Base-by-base conservation (phyloP, 148 eudicot species). In the Persicaria maculosa region DNA sequence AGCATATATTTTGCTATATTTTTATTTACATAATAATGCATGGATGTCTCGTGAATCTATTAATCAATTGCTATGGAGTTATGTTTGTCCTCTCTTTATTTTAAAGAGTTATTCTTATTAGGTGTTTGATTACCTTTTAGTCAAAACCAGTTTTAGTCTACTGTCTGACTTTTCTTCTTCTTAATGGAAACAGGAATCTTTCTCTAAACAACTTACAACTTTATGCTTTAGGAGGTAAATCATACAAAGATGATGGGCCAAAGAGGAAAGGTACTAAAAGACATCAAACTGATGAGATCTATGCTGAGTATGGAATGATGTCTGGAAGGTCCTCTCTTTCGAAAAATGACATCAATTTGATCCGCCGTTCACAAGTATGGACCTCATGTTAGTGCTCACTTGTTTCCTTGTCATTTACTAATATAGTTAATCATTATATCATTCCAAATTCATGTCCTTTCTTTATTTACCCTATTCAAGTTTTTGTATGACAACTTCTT, bases 351-450 rank as follows among this genome's bases (percentile, higher is more conserved):
- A 86, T 80, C 72, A 90, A 81, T 85, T 78, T 74, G 79, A 85
- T 87, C 71, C 93, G 91, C 19, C 99, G 97, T 19, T 87, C 99
- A 73, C 96, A 90, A 79, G 99, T 92, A 89, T 79, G 88, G 72
- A 62, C 22, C 76, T 59, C 55, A 31, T 19, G 44, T 78, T 76
- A 20, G 12, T 47, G 58, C 70, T 74, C 22, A 50, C 64, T 75
- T 45, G 12, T 74, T 72, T 77, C 64, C 31, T 50, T 40, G 31
- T 74, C 71, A 67, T 22, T 50, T 54, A 59, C 70, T 68, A 71
- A 25, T 40, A 65, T 55, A 9, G 9, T 53, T 65, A 68, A 58
- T 77, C 78, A 55, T 46, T 40, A 40, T 7, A 40, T 9, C 36
- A 17, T 65, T 40, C 70, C 17, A 43, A 65, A 43, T 36, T 65